Evolutionary conservation across 2,329 filamentous ascomycete species (phyloP).

Genomic region (Orbilia blumenaviensis): DNA sequence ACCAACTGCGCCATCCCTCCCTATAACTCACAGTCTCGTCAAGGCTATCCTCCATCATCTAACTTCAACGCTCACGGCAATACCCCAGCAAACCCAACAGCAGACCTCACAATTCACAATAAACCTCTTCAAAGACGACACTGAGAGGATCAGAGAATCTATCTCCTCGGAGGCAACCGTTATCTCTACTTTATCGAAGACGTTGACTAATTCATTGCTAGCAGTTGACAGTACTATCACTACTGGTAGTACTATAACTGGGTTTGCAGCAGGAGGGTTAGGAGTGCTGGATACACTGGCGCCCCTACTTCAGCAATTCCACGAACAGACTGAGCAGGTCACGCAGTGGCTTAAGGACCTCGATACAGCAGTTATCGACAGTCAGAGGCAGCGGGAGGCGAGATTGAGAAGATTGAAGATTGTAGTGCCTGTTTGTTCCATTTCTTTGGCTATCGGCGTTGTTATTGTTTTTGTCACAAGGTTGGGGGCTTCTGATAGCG

Average conservation of each 20-base stretch:
- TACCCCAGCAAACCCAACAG: conserved; percentile 30
- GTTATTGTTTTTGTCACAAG: conserved; percentile 24
- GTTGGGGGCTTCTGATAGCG: not conserved
- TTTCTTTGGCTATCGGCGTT: conserved; percentile 35
- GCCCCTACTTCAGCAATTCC: conserved; percentile 31
- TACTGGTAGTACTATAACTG: not conserved
- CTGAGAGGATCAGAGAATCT: conserved; percentile 27
- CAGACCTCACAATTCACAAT: conserved; percentile 40
- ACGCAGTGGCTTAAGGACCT: conserved; percentile 44
- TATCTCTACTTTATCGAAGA: conserved; percentile 32
- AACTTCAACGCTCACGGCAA: conserved; percentile 1
- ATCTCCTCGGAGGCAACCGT: conserved; percentile 26
- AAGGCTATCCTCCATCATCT: conserved; percentile 39
- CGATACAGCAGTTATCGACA: conserved; percentile 32
- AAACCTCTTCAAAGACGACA: conserved; percentile 50
- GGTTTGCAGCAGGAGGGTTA: not conserved
- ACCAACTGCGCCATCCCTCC: not conserved
- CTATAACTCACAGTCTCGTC: conserved; percentile 30
- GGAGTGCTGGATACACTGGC: not conserved
- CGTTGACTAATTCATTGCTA: conserved; percentile 23
- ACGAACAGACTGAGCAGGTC: conserved; percentile 40
- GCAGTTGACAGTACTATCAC: conserved; percentile 23
- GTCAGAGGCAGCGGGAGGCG: conserved; percentile 29
- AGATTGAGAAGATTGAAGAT: conserved; percentile 39
- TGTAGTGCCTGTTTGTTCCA: conserved; percentile 31